These are phyloP conservation scores for Paraphoma sp. DNA, from an alignment of 2,329 filamentous ascomycete genomes.

Conservation along the genomic window DNA sequence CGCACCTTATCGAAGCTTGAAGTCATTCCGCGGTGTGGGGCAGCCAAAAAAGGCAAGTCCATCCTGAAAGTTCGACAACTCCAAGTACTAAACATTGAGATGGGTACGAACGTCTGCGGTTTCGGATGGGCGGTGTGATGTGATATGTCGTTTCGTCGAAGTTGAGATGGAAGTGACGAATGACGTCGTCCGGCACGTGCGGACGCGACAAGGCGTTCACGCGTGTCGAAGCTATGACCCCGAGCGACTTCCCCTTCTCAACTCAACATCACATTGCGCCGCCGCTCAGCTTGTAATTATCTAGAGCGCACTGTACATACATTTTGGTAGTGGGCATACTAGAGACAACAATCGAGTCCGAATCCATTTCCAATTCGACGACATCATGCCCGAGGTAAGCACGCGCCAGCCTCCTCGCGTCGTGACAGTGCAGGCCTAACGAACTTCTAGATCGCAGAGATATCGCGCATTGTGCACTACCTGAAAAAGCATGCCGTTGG, in stretches of 20 bases:
- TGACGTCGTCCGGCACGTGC: constrained; percentile 28
- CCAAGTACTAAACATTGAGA: too few species aligned
- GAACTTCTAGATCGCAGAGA: constrained; percentile 57
- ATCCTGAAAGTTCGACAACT: constrained; percentile 5
- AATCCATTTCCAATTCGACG: too few species aligned
- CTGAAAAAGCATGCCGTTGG: constrained; percentile 84
- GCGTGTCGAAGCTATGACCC: constrained; percentile 23
- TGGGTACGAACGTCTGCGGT: too few species aligned
- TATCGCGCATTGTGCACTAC: constrained; percentile 86
- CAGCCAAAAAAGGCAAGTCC: constrained; percentile 28
- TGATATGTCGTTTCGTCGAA: neutral
- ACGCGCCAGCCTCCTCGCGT: constrained; percentile 1
- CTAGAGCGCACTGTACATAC: neutral
- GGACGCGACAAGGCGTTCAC: constrained; percentile 34
- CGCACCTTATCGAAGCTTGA: constrained; percentile 29
- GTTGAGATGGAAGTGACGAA: constrained; percentile 24
- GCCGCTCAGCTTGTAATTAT: neutral
- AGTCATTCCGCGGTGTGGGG: constrained; percentile 28
- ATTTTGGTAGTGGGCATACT: too few species aligned
- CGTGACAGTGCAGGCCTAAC: constrained; percentile 11
- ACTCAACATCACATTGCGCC: neutral
- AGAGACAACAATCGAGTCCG: too few species aligned
- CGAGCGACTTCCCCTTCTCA: constrained; percentile 2
- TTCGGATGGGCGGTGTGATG: neutral
- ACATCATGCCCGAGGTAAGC: constrained; percentile 46